Evolutionary conservation across 768 basidiomycete genomes (phyloP).

Genomic region (Leccinum fibrillosum): DNA sequence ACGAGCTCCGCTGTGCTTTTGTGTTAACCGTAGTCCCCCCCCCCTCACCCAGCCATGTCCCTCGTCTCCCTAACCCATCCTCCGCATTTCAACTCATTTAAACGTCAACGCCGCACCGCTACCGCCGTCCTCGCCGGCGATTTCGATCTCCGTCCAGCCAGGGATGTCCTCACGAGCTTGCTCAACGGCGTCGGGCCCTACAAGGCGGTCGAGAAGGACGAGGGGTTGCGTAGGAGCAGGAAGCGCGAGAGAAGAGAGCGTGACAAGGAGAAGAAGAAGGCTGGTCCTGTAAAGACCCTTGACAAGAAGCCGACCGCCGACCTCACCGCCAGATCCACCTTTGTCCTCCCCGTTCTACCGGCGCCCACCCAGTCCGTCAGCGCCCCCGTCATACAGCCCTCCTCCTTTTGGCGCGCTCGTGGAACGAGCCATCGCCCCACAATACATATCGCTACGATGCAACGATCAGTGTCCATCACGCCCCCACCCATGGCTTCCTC

Average conservation of each 20-base stretch:
- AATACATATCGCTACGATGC: constrained; percentile 67
- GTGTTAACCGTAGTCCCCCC: constrained; percentile 14
- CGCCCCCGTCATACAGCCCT: constrained; percentile 34
- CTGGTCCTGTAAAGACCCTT: constrained; percentile 32
- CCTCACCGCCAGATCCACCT: constrained; percentile 11
- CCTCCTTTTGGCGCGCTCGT: constrained; percentile 64
- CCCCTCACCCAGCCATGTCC: constrained; percentile 18
- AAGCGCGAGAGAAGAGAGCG: constrained; percentile 49
- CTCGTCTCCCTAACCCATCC: constrained; percentile 16
- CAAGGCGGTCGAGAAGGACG: constrained; percentile 58
- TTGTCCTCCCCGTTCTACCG: constrained; percentile 15
- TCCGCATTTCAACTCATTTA: constrained; percentile 22
- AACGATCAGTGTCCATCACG: constrained; percentile 71
- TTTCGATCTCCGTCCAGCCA: constrained; percentile 62
- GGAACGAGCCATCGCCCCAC: constrained; percentile 43
- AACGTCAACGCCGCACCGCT: constrained; percentile 56
- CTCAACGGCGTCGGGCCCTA: constrained; percentile 73
- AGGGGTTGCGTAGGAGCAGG: constrained; percentile 51
- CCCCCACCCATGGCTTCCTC: constrained; percentile 67
- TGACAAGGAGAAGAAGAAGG: constrained; percentile 48
- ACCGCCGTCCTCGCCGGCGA: constrained; percentile 73
- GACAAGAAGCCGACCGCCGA: constrained; percentile 32
- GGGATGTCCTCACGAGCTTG: constrained; percentile 78
- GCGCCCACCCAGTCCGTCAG: constrained; percentile 25
- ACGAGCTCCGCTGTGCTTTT: constrained; percentile 31